These are phyloP conservation scores for Phytophthora sp. DNA, from an alignment of 352 stramenopile species.

Conservation along the genomic window DNA sequence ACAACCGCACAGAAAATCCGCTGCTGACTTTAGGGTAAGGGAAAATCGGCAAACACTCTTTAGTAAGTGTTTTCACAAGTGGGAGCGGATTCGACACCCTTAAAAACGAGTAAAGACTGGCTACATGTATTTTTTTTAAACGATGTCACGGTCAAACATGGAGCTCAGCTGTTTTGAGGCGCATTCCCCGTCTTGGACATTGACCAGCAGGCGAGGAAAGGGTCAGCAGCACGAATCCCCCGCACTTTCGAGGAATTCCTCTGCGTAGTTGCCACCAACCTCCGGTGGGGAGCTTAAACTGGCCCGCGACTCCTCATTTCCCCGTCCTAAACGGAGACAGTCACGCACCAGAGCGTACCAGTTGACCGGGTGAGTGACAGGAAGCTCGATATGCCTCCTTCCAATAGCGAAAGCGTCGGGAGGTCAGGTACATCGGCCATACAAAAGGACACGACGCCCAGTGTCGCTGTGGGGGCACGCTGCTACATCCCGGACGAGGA, in stretches of 20 bases:
- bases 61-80: conserved; percentile 8
- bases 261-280: conserved; percentile 4
- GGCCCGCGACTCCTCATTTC: no score
- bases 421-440: conserved; percentile 6
- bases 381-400: conserved; percentile 24
- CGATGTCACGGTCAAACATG: conserved; percentile 38
- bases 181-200: conserved; percentile 40
- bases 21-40: conserved; percentile 39
- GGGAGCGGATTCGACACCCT: neutral
- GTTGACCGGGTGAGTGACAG: neutral
- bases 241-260: conserved; percentile 13
- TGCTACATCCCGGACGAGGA: conserved; percentile 80
- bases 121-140: conserved; percentile 27
- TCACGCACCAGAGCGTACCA: conserved; percentile 10
- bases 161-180: conserved; percentile 40
- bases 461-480: conserved; percentile 60
- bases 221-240: conserved; percentile 4
- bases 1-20: conserved; percentile 29
- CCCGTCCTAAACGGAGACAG: conserved; percentile 21
- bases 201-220: conserved; percentile 36
- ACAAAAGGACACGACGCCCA: conserved; percentile 31
- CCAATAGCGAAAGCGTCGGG: conserved; percentile 25
- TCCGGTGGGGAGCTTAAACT: conserved; percentile 5
- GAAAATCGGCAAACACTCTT: neutral
- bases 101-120: conserved; percentile 30